Conservation (phyloP, 371 early-diverging fungal species). For the Mortierella polycephala region DNA sequence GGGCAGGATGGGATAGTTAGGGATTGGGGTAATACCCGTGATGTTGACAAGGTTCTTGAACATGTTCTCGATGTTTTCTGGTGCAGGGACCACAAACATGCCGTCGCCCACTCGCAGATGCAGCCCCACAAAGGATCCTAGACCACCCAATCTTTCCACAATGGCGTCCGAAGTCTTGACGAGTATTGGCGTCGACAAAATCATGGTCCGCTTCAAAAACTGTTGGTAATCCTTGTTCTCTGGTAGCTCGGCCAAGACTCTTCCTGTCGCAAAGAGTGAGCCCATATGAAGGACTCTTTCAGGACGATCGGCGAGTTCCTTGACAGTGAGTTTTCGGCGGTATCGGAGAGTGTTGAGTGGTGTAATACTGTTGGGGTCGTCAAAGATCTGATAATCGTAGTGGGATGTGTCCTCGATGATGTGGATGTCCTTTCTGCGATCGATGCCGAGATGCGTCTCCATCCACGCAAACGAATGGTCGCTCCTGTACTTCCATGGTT, state of each 20-base stretch:
- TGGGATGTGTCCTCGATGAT: constrained; percentile 61
- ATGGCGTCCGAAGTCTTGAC: constrained; percentile 60
- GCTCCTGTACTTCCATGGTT: constrained; percentile 29
- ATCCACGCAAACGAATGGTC: constrained; percentile 53
- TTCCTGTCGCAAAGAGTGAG: constrained; percentile 66
- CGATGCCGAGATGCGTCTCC: constrained; percentile 45
- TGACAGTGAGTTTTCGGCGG: constrained; percentile 57
- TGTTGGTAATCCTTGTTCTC: constrained; percentile 57
- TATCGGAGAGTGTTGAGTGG: constrained; percentile 56
- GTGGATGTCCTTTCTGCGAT: constrained; percentile 57
- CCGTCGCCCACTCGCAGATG: constrained; percentile 67
- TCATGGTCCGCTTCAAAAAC: constrained; percentile 61
- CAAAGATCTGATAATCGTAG: constrained; percentile 68
- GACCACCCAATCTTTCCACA: constrained; percentile 61
- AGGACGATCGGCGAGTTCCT: constrained; percentile 57
- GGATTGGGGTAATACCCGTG: constrained; percentile 33
- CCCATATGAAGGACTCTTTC: constrained; percentile 65
- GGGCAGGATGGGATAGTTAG: constrained; percentile 18
- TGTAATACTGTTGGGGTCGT: constrained; percentile 59
- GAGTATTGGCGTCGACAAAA: constrained; percentile 61
- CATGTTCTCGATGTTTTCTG: constrained; percentile 43
- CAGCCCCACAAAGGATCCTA: constrained; percentile 59
- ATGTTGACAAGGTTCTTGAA: constrained; percentile 38
- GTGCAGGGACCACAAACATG: constrained; percentile 57
- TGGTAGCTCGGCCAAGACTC: constrained; percentile 63